Conservation (phyloP, 176 grass and related monocot genomes). For the Tillandsia fasciculata region DNA sequence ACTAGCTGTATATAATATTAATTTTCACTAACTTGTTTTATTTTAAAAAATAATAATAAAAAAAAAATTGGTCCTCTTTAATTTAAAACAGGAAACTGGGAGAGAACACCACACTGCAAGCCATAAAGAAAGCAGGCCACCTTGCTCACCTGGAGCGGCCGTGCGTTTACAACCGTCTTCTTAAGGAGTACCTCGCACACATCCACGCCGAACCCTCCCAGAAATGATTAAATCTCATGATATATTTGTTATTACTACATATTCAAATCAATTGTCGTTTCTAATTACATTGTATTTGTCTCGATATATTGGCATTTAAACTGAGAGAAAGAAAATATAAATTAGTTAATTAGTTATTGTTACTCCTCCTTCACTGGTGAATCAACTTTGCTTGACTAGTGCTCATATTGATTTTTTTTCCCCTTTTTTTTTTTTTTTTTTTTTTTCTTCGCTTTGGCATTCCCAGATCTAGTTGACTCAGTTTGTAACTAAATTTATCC, state of each 20-base stretch:
- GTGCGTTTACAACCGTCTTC: slow-evolving; percentile 42
- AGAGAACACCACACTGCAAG: slow-evolving; percentile 52
- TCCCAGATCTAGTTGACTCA: too few species aligned
- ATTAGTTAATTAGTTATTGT: too few species aligned
- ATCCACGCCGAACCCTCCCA: slow-evolving; percentile 27
- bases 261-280: background rate
- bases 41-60: background rate
- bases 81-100: slow-evolving; percentile 49
- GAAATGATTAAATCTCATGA: slow-evolving; percentile 11
- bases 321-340: too few species aligned
- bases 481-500: too few species aligned
- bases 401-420: too few species aligned
- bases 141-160: slow-evolving; percentile 79
- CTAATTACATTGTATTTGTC: background rate
- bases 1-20: background rate
- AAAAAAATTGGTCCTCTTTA: too few species aligned
- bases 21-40: background rate
- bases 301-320: background rate
- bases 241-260: background rate
- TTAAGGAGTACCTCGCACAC: slow-evolving; percentile 62
- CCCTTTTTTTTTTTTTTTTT: too few species aligned
- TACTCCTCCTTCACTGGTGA: too few species aligned
- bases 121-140: slow-evolving; percentile 65
- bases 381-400: too few species aligned
- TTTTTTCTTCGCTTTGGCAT: too few species aligned